Conservation (phyloP, 169 alveolate species). For the Plasmodium fragile region DNA sequence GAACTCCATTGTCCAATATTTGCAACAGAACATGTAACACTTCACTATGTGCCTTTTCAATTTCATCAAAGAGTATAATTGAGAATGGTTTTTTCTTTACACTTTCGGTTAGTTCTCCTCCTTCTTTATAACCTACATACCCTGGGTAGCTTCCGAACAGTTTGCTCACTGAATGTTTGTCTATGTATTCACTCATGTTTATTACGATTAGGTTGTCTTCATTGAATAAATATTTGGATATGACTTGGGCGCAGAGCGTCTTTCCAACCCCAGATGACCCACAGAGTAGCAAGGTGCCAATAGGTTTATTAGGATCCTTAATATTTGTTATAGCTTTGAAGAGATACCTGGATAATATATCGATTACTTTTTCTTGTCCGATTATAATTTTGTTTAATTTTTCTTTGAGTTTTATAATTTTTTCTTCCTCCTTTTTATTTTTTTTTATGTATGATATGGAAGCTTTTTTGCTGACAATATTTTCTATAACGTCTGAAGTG, state of each 20-base stretch:
- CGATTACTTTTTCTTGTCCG: conserved; percentile 76
- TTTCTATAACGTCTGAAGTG: conserved; percentile 73
- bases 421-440: conserved; percentile 69
- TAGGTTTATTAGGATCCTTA: conserved; percentile 91
- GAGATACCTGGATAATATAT: conserved; percentile 77
- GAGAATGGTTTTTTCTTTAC: conserved; percentile 88
- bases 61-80: conserved; percentile 91
- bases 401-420: conserved; percentile 54
- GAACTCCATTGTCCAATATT: conserved; percentile 88
- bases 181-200: conserved; percentile 94
- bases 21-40: conserved; percentile 88
- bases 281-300: conserved; percentile 90
- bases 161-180: conserved; percentile 90
- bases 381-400: conserved; percentile 75
- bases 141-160: conserved; percentile 95
- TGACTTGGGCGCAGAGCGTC: conserved; percentile 91
- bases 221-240: conserved; percentile 88
- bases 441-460: conserved; percentile 57
- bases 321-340: conserved; percentile 88
- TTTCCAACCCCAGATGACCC: conserved; percentile 94
- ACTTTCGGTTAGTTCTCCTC: conserved; percentile 92
- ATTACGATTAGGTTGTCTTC: conserved; percentile 85
- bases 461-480: conserved; percentile 63
- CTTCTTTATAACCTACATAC: conserved; percentile 92
- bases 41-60: conserved; percentile 92